Evolutionary conservation across 1,284 basidiomycete species (phyloP), one percentile per base, ranked within the genome.

Genomic region (Afroboletus lepidellus): DNA sequence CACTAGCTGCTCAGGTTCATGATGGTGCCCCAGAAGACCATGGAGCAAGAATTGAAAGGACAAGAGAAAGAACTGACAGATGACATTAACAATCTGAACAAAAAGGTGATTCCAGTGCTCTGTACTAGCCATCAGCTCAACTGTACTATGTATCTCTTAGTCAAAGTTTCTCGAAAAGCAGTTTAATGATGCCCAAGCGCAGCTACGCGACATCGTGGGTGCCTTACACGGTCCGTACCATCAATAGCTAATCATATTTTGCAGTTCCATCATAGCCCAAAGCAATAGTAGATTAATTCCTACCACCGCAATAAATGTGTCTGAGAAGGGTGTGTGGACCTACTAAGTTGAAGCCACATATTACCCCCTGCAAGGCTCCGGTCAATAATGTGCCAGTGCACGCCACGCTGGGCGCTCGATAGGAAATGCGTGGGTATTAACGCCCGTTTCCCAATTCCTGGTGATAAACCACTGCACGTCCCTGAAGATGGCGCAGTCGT

Each of bases 91-190:
- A 90, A 73, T 65, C 69, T 95, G 34, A 83, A 79, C 44, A 95
- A 95, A 73, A 92, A 92, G 77, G 88, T 51, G 21, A 38, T 7
- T 9, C 24, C 21, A 4, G 20, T 18, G 12, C 41, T 41, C 25
- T 50, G 23, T 42, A 32, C 24, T 23, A 52, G 46, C 27, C 21
- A 32, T 47, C 20, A 9, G 41, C 46, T 62, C 30, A 57, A 0
- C 29, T 43, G 30, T 16, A 34, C 38, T 50, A n/a, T n/a, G 29
- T 13, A 21, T 46, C 34, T 42, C 44, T 2, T 59, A 94, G 91
- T 77, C 84, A 20, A 95, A 94, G 71, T 94, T 88, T 69, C 77
- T 94, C 6, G 92, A 95, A 70, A 94, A 94, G 64, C 91, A 94
- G 66, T 91, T 90, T 67, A 90, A 88, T 55, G 92, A 94, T 63